phyloP scores from a whole-genome alignment of 305 asterid species.

The Fraxinus sp. region DNA sequence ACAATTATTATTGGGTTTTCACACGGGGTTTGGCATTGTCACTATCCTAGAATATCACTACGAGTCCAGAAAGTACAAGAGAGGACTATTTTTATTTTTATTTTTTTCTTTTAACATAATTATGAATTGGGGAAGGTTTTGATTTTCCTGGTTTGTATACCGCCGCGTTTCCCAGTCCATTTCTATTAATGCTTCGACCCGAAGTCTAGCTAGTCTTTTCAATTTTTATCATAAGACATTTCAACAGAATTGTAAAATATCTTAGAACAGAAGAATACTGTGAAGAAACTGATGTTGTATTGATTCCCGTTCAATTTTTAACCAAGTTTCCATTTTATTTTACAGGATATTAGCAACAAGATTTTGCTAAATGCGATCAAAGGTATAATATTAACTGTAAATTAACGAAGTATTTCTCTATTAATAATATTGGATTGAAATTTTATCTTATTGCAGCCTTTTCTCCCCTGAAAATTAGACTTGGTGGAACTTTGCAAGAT shows the following conservation, averaged over 20 bases:
- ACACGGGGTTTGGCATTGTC: no score
- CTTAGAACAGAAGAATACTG: background rate
- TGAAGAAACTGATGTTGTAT: background rate
- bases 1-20: background rate
- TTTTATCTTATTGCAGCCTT: slow-evolving; percentile 51
- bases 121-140: no score
- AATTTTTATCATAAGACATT: no score
- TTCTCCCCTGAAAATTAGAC: slow-evolving; percentile 71
- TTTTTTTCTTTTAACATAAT: no score
- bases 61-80: no score
- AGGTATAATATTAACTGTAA: slow-evolving; percentile 38
- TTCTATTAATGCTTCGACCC: no score
- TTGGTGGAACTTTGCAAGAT: slow-evolving; percentile 91
- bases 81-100: no score
- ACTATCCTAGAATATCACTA: no score
- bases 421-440: slow-evolving; percentile 6
- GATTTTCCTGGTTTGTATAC: no score
- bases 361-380: slow-evolving; percentile 58
- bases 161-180: no score
- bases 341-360: slow-evolving; percentile 66
- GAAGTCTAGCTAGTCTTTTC: no score
- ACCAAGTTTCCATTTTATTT: background rate
- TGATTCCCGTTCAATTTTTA: background rate
- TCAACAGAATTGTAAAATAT: background rate
- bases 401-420: background rate